Evolutionary conservation across 352 stramenopile genomes (phyloP), one percentile per base, ranked within the genome.

Genomic region (Blastocystis sp.): DNA sequence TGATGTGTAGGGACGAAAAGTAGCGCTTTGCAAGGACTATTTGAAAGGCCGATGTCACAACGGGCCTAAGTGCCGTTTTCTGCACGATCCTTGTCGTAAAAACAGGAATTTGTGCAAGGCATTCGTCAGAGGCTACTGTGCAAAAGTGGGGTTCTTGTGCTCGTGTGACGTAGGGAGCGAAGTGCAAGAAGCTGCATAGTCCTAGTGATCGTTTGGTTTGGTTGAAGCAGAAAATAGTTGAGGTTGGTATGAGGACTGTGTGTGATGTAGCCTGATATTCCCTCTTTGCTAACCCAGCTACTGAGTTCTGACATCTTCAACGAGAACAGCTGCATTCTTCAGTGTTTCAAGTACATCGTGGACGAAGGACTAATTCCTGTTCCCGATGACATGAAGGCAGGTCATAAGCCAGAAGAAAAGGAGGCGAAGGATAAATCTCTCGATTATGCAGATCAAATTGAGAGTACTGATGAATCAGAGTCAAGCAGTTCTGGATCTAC

Each of bases 241-340:
- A 89, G 55, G 78, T 89, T 30, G 45, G 47, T 70, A 34, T 24
- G 16, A 9, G 20, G 11, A 26, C n/a, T 7, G 45, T 34, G 55
- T 53, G 24, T 76, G 8, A 24, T 5, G 41, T 89, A 89, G 78
- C 78, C 78, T 13, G 55, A 68, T 1, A 47, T 24, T 3, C 78
- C 78, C 8, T 65, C 78, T 13, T 37, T 89, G 50, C 50, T 89
- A 6, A 50, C 34, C 24, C 78, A 89, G 45, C 50, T 89, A 0
- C 20, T 89, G 66, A 65, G 66, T 24, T 39, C 68, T 20, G 63
- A 89, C 16, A 30, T 79, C 6, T 56, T 79, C 30, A 89, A 78
- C 30, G 78, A 89, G 55, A 89, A 89, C n/a, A 89, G 66, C n/a
- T 89, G 66, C 30, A 78, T 89, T 37, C 47, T 89, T 20, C 78